Conservation (phyloP, 2,329 filamentous ascomycete genomes). For the Didymella pinodella region DNA sequence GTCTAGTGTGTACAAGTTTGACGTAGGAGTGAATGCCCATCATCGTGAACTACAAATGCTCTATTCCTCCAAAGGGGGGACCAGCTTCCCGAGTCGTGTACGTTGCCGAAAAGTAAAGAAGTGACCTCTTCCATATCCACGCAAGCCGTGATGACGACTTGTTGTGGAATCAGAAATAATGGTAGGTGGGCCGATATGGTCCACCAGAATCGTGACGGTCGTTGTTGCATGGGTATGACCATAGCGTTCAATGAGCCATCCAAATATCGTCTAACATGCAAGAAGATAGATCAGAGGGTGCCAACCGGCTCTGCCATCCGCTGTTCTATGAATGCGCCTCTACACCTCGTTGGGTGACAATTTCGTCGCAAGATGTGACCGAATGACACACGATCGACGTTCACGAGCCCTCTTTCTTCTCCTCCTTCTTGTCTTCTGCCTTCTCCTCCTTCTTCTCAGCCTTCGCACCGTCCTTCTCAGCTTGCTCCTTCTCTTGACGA, state of each 20-base stretch:
- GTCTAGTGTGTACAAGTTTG: conserved; percentile 46
- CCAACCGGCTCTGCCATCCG: neutral
- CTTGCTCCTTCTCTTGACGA: conserved; percentile 52
- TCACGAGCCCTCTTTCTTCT: conserved; percentile 23
- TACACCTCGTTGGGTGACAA: neutral
- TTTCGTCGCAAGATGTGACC: neutral
- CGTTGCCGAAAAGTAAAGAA: conserved; percentile 8
- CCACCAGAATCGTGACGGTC: conserved; percentile 29
- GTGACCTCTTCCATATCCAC: neutral
- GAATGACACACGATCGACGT: conserved; percentile 5
- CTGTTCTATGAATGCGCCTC: neutral
- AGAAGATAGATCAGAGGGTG: neutral
- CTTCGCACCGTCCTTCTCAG: conserved; percentile 53
- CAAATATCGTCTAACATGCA: conserved; percentile 1
- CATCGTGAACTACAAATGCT: conserved; percentile 21
- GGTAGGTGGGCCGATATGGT: neutral
- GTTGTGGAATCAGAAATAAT: neutral
- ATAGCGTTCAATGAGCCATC: conserved; percentile 29
- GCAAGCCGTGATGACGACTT: neutral
- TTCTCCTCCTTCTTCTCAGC: conserved; percentile 58
- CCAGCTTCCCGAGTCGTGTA: conserved; percentile 29
- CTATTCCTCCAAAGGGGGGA: conserved; percentile 23
- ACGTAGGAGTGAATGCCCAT: neutral
- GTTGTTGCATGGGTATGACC: conserved; percentile 28
- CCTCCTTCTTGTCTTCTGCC: conserved; percentile 37